Base-by-base conservation (phyloP, 1,284 basidiomycete genomes). In the Cutaneotrichosporon curvatum region DNA sequence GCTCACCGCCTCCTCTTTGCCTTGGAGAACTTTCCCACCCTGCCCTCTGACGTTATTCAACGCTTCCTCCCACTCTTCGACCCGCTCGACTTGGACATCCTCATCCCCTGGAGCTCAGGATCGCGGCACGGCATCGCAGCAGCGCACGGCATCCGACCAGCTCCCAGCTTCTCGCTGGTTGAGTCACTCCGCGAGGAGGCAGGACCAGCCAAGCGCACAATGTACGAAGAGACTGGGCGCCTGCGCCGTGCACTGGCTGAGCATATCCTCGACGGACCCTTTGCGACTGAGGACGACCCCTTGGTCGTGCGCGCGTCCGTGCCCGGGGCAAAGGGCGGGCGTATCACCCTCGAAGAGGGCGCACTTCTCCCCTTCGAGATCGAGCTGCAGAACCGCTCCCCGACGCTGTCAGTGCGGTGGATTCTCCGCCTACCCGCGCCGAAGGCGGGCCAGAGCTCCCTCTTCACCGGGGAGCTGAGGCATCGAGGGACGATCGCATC, bases 191-290 rank as follows among this genome's bases (percentile, higher is more conserved):
- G 75, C 38, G 73, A 81, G 34, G 74, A 84, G 33, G 74, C 76
- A 14, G 77, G 79, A 4, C 78, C 81, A 58, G 75, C 76, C 18
- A 71, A 84, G 61, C 79, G 83, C 50, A 88, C 81, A 50, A 86
- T 94, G 79, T 95, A 89, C 64, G 86, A 86, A 16, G 88, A 94
- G 73, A 91, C 87, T 4, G 80, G 79, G 47, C 75, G 83, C 41
- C 81, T 89, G 66, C 80, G 81, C 59, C 69, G 71, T 53, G 79
- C 81, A 37, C 72, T 92, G 23, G 63, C 89, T 38, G 74, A 79
- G 25, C 78, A 80, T 4, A 78, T 94, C 22, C 73, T 79, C 38
- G 70, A 74, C 4, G 84, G 83, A 52, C 81, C 84, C 61, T 85
- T 87, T 81, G 89, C 88, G 53, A 61, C 64, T 25, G 85, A 88